Evolutionary conservation across 371 early-diverging fungal species (phyloP).

Genomic region (Mortierella sp.): DNA sequence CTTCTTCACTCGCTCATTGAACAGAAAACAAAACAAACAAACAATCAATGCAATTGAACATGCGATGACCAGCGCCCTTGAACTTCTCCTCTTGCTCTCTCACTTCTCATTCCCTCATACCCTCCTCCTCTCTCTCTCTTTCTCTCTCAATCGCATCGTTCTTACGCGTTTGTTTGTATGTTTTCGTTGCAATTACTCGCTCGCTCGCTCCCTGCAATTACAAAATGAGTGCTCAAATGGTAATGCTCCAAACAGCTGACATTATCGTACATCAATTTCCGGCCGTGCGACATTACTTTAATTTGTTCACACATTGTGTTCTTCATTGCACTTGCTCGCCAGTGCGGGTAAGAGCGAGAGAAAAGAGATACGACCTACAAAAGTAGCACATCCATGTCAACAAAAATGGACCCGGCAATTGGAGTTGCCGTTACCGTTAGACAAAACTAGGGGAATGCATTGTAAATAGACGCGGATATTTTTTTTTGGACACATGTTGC

Average conservation of each 20-base stretch:
- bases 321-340: not conserved
- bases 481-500: too few relatives aligned
- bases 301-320: slow-evolving; percentile 5
- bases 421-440: too few relatives aligned
- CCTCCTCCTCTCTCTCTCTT: too few relatives aligned
- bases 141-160: too few relatives aligned
- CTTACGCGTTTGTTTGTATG: too few relatives aligned
- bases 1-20: not conserved
- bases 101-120: too few relatives aligned
- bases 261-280: slow-evolving; percentile 9
- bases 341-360: not conserved
- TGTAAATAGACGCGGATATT: too few relatives aligned
- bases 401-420: too few relatives aligned
- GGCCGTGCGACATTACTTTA: slow-evolving; percentile 11
- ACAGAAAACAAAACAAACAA: not conserved
- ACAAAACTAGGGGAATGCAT: too few relatives aligned
- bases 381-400: too few relatives aligned
- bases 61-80: too few relatives aligned
- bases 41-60: not conserved
- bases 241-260: slow-evolving; percentile 2
- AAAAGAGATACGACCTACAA: not conserved
- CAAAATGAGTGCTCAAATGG: not conserved
- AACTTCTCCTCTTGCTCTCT: too few relatives aligned
- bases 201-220: not conserved
- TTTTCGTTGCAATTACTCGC: not conserved